These are phyloP conservation scores for Phytopythium boreale DNA, from an alignment of 352 stramenopile genomes.

Conservation along the genomic window DNA sequence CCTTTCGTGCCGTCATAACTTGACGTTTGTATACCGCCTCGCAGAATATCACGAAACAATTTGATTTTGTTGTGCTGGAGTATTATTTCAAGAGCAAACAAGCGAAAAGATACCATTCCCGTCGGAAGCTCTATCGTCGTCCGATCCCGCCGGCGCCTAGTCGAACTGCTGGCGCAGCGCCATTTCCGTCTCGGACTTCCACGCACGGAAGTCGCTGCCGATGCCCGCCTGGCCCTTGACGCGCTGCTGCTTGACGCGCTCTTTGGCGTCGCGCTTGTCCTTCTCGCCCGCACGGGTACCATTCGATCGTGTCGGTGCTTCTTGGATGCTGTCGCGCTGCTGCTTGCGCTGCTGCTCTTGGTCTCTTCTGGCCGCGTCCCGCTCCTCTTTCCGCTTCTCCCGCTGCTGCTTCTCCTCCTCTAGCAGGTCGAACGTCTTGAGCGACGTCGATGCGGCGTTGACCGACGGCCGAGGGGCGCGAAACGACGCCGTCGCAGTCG, in stretches of 20 bases:
- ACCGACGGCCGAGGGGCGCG: conserved; percentile 21
- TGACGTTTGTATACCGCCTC: not conserved
- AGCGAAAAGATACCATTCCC: too few species aligned
- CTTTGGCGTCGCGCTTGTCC: conserved; percentile 54
- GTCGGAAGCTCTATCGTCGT: too few species aligned
- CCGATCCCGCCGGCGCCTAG: too few species aligned
- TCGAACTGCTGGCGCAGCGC: conserved; percentile 72
- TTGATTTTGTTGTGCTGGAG: too few species aligned
- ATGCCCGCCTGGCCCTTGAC: conserved; percentile 73
- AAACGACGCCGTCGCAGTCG: conserved; percentile 34
- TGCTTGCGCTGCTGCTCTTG: conserved; percentile 16
- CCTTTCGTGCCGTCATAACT: conserved; percentile 1
- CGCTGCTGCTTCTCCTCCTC: conserved; percentile 19
- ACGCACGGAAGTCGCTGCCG: conserved; percentile 65
- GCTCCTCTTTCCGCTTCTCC: conserved; percentile 11
- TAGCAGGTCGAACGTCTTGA: conserved; percentile 32
- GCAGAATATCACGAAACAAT: not conserved
- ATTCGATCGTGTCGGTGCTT: too few species aligned
- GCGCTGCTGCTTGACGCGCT: conserved; percentile 71
- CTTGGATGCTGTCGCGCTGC: not conserved
- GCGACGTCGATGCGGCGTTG: conserved; percentile 6
- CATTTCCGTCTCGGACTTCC: conserved; percentile 85
- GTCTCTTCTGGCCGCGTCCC: not conserved
- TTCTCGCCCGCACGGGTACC: conserved; percentile 21
- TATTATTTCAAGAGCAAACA: too few species aligned